Base-by-base conservation (phyloP, 2,329 filamentous ascomycete species). In the Stagonosporopsis vannaccii region DNA sequence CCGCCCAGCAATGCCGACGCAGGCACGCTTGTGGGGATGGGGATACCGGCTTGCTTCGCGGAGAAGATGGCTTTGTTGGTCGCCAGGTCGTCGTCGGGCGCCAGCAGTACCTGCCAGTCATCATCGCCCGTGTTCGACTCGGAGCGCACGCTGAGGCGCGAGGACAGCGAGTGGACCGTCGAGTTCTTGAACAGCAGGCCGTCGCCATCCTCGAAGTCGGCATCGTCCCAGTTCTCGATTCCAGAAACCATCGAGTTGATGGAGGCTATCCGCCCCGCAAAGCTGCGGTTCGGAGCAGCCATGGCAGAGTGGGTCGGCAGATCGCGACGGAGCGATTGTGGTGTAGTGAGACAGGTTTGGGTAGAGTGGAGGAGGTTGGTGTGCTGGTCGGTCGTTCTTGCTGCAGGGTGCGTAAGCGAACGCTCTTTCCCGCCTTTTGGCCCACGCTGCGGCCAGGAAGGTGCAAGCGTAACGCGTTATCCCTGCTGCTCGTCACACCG, bases 1-100 rank as follows among this genome's bases (percentile, higher is more conserved):
- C 95, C 95, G 49, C 94, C 94, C 74, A 95, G 85, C 37, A 99
- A 81, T 26, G 95, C 95, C 19, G 94, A 97, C 26, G 90, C 87
- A 1, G 94, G 92, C 28, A 98, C 87, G 72, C 93, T 93, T 47
- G 86, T 82, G 25, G 95, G 95, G 52, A 98, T 86, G 6, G 95
- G 94, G 62, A 99, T 97, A 65, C 95, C 95, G 23, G 92, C 93
- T 73, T 87, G 88, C 70, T 92, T 90, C 30, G 93, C 90, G 22
- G 90, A 86, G 47, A 60, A 59, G 68, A 99, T 94, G 58, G 95
- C 93, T 72, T 96, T 90, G 66, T 88, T 80, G 9, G 90, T 96
- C 1, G 91, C 91, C 61, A 86, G 84, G 68, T 96, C 91, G 73
- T 97, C 93, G 72, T 95, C 90, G 44, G 89, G 90, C 2, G 91